Conservation (phyloP, 169 alveolate genomes). For the Plasmodium adleri region DNA sequence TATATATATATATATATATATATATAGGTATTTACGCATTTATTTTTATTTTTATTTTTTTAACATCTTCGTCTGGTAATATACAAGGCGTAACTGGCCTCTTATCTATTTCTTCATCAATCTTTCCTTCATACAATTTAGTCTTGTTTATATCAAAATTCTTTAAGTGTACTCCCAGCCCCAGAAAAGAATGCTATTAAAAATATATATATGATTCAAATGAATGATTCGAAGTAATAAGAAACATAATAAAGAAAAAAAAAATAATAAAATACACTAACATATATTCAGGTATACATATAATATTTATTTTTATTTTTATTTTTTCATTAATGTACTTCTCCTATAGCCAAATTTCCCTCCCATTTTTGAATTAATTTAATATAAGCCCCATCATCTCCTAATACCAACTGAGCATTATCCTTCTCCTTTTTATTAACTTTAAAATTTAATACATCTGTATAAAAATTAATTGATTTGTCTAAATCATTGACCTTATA, state of each 20-base stretch:
- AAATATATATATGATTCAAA: background rate
- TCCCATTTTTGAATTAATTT: conserved; percentile 58
- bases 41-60: background rate
- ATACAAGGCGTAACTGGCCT: conserved; percentile 73
- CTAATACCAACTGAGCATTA: conserved; percentile 38
- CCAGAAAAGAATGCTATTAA: conserved; percentile 57
- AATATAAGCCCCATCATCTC: conserved; percentile 43
- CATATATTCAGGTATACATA: background rate
- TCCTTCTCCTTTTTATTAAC: conserved; percentile 18
- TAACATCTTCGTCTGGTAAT: conserved; percentile 71
- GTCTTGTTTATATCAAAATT: conserved; percentile 47
- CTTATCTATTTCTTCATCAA: conserved; percentile 69
- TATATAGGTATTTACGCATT: no score
- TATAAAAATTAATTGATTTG: conserved; percentile 44
- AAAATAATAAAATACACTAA: background rate
- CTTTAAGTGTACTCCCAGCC: conserved; percentile 34
- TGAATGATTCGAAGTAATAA: background rate
- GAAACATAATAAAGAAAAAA: background rate
- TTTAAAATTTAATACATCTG: conserved; percentile 44
- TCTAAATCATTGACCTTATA: conserved; percentile 54
- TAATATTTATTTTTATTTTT: background rate
- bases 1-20: no score
- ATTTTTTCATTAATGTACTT: conserved; percentile 12
- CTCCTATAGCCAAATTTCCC: conserved; percentile 34
- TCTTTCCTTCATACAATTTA: conserved; percentile 38